These are phyloP conservation scores for Talaromyces verruculosus DNA, from an alignment of 2,329 filamentous ascomycete species.

Conservation along the genomic window DNA sequence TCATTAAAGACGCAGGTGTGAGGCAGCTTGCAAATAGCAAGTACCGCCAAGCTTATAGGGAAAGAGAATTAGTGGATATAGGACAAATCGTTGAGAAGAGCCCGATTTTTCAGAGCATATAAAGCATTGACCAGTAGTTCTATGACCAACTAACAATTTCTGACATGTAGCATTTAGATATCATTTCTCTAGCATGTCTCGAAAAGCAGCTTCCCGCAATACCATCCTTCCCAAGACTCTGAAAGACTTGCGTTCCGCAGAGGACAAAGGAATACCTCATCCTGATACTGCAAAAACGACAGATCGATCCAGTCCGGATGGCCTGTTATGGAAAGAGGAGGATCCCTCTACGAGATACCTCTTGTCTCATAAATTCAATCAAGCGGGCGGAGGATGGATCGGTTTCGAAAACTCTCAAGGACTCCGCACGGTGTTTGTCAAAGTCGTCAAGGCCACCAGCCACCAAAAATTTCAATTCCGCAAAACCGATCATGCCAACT, in stretches of 20 bases:
- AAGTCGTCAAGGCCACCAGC: too few species aligned
- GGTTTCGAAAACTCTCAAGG: neutral
- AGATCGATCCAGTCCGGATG: neutral
- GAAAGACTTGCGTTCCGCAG: neutral
- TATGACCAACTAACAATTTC: neutral
- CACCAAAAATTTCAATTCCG: too few species aligned
- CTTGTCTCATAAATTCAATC: conserved; percentile 5
- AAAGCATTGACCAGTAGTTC: neutral
- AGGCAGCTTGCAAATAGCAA: neutral
- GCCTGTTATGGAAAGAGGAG: neutral
- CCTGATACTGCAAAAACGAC: neutral
- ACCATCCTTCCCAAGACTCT: neutral
- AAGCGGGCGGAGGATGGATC: neutral
- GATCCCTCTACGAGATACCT: neutral
- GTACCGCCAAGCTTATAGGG: neutral
- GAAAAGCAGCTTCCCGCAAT: neutral
- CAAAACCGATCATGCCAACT: too few species aligned
- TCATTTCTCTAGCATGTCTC: neutral
- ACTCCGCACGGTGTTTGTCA: too few species aligned
- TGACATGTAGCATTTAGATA: neutral
- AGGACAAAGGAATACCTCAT: neutral
- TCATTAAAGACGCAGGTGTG: neutral
- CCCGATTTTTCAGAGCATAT: neutral
- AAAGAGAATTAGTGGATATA: neutral
- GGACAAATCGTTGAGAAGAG: neutral